Evolutionary conservation across 2,329 filamentous ascomycete genomes (phyloP).

Genomic region (Colletotrichum tofieldiae): DNA sequence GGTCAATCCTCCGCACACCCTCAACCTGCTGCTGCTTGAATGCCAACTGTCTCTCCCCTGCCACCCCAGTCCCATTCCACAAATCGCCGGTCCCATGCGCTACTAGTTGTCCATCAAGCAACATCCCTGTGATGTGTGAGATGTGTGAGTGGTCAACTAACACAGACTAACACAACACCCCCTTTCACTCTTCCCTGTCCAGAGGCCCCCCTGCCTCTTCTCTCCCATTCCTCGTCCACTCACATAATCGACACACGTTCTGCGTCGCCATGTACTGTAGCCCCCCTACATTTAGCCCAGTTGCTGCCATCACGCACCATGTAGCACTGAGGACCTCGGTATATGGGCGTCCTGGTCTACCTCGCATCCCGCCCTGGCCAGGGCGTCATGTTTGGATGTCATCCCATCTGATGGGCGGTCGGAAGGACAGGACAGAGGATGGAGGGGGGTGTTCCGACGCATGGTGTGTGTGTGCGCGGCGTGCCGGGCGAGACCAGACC

Average conservation of each 20-base stretch:
- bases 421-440: neutral
- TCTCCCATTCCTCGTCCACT: neutral
- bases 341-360: neutral
- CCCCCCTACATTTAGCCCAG: neutral
- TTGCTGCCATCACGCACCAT: neutral
- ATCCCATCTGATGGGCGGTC: neutral
- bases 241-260: neutral
- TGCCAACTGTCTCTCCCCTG: neutral
- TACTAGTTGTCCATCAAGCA: conserved; percentile 4
- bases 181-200: neutral
- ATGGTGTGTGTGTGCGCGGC: neutral
- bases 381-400: neutral
- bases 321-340: neutral
- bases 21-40: neutral
- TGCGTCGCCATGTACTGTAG: conserved; percentile 1
- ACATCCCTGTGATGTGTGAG: conserved; percentile 8
- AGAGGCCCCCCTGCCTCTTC: neutral
- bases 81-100: conserved; percentile 3
- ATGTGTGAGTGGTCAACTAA: conserved; percentile 5
- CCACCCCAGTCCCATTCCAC: neutral
- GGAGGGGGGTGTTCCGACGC: neutral
- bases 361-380: too few species aligned
- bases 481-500: neutral
- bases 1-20: conserved; percentile 11
- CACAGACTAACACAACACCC: neutral